phyloP scores from a whole-genome alignment of 2,329 filamentous ascomycete species.

The Penicillium expansum region DNA sequence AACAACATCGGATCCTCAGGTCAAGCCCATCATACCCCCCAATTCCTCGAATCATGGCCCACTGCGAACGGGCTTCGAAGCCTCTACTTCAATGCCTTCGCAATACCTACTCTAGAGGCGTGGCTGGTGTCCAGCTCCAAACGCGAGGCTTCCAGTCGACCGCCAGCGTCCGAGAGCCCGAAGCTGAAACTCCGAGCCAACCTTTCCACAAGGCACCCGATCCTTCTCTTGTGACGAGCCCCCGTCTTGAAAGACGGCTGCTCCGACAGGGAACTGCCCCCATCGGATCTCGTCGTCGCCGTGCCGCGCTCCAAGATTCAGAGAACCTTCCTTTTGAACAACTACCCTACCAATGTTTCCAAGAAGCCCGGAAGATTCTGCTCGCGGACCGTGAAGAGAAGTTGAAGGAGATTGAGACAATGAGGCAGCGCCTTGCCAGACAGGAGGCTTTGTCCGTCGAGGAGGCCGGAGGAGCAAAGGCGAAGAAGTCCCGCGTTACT shows the following conservation, averaged over 20 bases:
- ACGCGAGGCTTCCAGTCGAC: conserved; percentile 52
- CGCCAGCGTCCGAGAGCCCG: conserved; percentile 44
- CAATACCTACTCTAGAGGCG: conserved; percentile 33
- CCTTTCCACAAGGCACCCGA: conserved; percentile 51
- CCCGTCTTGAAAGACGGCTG: conserved; percentile 64
- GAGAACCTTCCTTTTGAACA: conserved; percentile 81
- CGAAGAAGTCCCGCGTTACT: conserved; percentile 64
- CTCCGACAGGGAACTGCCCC: conserved; percentile 67
- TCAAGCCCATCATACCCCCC: conserved; percentile 11
- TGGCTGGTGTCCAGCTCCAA: conserved; percentile 36
- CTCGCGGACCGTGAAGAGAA: conserved; percentile 78
- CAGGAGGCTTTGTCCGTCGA: conserved; percentile 60
- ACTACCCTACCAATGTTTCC: conserved; percentile 95
- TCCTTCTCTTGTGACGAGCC: conserved; percentile 65
- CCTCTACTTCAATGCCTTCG: conserved; percentile 44
- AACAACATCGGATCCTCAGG: conserved; percentile 23
- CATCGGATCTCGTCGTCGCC: conserved; percentile 79
- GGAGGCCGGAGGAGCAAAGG: conserved; percentile 60
- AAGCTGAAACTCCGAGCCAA: conserved; percentile 39
- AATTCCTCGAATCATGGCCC: conserved; percentile 34
- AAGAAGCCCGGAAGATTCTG: conserved; percentile 85
- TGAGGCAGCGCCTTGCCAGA: conserved; percentile 66
- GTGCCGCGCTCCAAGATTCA: conserved; percentile 66
- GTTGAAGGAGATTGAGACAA: conserved; percentile 65
- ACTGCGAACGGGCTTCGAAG: conserved; percentile 44